Base-by-base conservation (phyloP, 352 stramenopile genomes). In the Phytophthora tubulina region DNA sequence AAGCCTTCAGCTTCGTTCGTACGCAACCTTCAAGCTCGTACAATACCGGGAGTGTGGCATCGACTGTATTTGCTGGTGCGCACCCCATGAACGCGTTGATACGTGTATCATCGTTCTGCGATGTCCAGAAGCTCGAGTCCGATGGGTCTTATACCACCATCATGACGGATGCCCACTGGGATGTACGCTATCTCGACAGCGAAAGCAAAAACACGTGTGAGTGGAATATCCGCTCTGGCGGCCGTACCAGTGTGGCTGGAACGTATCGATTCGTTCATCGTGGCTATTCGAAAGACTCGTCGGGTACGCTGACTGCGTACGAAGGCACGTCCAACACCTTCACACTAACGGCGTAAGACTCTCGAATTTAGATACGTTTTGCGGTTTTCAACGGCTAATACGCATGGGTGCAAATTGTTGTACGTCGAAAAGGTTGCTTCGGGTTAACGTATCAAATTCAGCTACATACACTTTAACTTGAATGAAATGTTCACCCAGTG, bases 161-260 rank as follows among this genome's bases (percentile, higher is more conserved):
- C n/a, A 61, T 89, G 70, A 87, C 75, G 1, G 84, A 92, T 44
- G 72, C 70, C 1, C 78, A 91, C 54, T 90, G 82, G 82, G 81
- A 88, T 33, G 35, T 88, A n/a, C 82, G 82, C 31, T 88, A 75
- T 15, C 54, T 75, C 27, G 21, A 67, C 31, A n/a, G 46, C 10
- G 70, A 85, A 48, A 88, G 80, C 57, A 84, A 80, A 48, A 82
- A 72, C 50, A 80, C 67, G 14, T 46, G 41, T 8, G 15, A 46
- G 41, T 46, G 41, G 15, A 27, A 46, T 46, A 46, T 46, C 21
- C 80, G 82, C 4, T 9, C 45, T 2, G 80, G 80, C 9, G 51
- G 68, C 11, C 36, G 44, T 10, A 79, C 78, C 11, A 84, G 78
- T n/a, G 50, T 78, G 0, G 42, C 77, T 1, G 82, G 82, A 3